A percentile compares a stretch with the other conserved stretches of the same genome.
Evolutionary conservation across 345 rosid genomes (phyloP).

Genomic region (Angophora floribunda): DNA sequence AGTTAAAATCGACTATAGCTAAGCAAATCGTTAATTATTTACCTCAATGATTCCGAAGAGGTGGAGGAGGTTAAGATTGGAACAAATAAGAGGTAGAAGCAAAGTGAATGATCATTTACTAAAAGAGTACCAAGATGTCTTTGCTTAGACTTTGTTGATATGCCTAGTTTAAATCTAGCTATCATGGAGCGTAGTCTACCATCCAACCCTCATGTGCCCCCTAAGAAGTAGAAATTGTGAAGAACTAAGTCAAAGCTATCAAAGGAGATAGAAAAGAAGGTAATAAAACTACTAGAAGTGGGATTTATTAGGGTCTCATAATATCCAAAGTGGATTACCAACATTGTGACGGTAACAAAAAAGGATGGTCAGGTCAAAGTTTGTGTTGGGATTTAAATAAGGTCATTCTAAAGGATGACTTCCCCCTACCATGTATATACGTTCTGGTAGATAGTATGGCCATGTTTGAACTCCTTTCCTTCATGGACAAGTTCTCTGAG

Average conservation of each 20-base stretch:
- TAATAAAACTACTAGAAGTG: background rate
- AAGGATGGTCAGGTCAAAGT: background rate
- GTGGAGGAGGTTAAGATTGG: background rate
- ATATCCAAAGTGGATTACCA: background rate
- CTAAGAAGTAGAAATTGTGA: background rate
- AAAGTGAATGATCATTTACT: background rate
- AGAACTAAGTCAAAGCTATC: background rate
- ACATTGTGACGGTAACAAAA: background rate
- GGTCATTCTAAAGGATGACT: background rate
- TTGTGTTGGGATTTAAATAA: background rate
- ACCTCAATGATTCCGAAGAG: no score
- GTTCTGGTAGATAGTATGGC: background rate
- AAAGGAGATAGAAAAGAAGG: background rate
- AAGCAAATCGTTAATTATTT: no score
- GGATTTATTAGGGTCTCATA: background rate
- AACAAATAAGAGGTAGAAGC: background rate
- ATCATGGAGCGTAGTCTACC: background rate
- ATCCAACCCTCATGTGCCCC: background rate
- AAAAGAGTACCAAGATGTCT: background rate
- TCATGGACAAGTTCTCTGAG: background rate
- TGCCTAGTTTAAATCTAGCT: background rate
- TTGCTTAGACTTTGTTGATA: background rate
- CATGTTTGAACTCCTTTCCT: background rate
- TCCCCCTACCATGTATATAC: background rate
- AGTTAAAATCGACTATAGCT: no score